Base-by-base conservation (phyloP, 371 early-diverging fungal species). In the Mortierella sp. region DNA sequence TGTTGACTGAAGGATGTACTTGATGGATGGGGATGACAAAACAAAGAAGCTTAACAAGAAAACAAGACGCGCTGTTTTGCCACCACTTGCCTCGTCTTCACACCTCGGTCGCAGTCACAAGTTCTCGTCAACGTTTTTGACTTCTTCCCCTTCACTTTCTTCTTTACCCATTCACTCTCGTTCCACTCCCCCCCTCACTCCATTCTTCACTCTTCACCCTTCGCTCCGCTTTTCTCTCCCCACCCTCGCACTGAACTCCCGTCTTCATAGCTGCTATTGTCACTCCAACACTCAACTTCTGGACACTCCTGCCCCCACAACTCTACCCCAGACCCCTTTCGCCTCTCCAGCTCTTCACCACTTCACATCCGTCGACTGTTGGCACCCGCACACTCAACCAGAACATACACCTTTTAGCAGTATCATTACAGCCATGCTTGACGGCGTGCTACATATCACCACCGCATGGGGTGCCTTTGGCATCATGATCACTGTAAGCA, bases 381-480 rank as follows among this genome's bases (percentile, higher is more conserved):
- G 50, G 37, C 24, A 24, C 51, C 37, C 71, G 5, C n/a, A 40
- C 44, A 55, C 26, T n/a, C 53, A 69, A 24, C 69, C 69, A 21
- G 21, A 24, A 55, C 40, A 40, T 24, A 26, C 16, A 55, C 28
- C 34, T 28, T 16, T 5, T 19, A n/a, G 24, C 24, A 8, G 5
- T 54, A 54, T 51, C 28, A 40, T 37, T 50, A 54, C 55, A 70
- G 28, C 73, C 67, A 82, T 82, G 78, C 69, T 79, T 19, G 76
- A 82, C 40, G 69, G 77, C 43, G n/a, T 82, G 70, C 78, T 80
- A 14, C 82, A 82, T 70, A 73, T 86, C 69, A 73, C 72, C 26
- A 78, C 82, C 64, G 86, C 86, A 77, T 86, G 86, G 86, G 82
- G 86, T 75, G 82, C 80, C 80, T 86, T 80, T 82, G 86, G 82